phyloP scores from a whole-genome alignment of 2,329 filamentous ascomycete genomes.

The Calcarisporium arbuscula region DNA sequence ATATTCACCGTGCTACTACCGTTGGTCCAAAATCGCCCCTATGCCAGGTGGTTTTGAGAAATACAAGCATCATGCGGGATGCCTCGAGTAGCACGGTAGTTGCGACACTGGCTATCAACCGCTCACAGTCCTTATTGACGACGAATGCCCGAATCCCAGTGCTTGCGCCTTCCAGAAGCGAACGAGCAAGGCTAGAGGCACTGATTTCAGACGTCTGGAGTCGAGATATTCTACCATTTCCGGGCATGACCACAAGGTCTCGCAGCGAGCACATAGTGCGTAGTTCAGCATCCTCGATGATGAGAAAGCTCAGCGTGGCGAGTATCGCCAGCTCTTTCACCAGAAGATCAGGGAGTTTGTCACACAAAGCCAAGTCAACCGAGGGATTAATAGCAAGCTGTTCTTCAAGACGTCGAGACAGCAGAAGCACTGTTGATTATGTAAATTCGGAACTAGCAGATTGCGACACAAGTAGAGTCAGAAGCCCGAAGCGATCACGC shows the following conservation, averaged over 20 bases:
- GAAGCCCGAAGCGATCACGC: too few species aligned
- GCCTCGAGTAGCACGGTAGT: conserved; percentile 32
- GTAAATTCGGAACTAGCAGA: too few species aligned
- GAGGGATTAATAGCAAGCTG: not conserved
- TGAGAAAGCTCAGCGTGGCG: conserved; percentile 79
- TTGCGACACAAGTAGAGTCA: too few species aligned
- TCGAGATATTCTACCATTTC: conserved; percentile 71
- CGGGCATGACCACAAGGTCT: conserved; percentile 65
- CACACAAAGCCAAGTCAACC: conserved; percentile 12
- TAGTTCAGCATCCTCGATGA: conserved; percentile 76
- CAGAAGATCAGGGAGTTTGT: conserved; percentile 58
- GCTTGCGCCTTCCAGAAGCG: conserved; percentile 65
- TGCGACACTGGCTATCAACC: conserved; percentile 55
- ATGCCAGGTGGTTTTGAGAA: conserved; percentile 78
- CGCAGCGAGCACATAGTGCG: conserved; percentile 67
- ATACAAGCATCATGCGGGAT: conserved; percentile 66
- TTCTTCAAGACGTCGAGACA: conserved; percentile 5
- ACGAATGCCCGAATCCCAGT: conserved; percentile 60
- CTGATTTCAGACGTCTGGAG: conserved; percentile 78
- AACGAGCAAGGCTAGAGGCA: conserved; percentile 71
- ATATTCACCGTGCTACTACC: conserved; percentile 72
- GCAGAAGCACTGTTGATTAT: conserved; percentile 1
- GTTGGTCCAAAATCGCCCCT: conserved; percentile 61
- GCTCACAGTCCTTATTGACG: conserved; percentile 75
- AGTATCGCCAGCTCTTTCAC: conserved; percentile 73